phyloP scores from a whole-genome alignment of 768 basidiomycete species.

The Cyathus striatus region DNA sequence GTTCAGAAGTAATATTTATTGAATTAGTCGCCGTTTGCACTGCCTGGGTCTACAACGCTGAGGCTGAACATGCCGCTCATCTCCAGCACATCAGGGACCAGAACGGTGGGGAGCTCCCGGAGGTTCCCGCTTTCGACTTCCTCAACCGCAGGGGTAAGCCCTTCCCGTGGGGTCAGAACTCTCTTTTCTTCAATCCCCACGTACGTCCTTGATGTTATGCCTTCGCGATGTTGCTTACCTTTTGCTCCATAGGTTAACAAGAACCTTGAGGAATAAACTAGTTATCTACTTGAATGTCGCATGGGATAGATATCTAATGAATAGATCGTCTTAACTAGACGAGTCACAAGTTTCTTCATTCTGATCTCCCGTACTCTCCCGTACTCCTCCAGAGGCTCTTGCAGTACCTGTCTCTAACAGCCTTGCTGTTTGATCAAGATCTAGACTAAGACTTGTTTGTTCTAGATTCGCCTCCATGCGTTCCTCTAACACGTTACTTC shows the following conservation, averaged over 20 bases:
- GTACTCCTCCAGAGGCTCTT: too few species aligned
- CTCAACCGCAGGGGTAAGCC: slow-evolving; percentile 74
- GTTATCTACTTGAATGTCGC: too few species aligned
- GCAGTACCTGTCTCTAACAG: too few species aligned
- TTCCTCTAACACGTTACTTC: too few species aligned
- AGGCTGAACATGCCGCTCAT: slow-evolving; percentile 66
- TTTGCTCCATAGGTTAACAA: slow-evolving; percentile 49
- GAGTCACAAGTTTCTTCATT: too few species aligned
- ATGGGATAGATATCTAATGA: too few species aligned
- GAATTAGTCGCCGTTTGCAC: slow-evolving; percentile 40
- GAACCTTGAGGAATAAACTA: slow-evolving; percentile 41
- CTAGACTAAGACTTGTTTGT: too few species aligned
- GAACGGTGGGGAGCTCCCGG: slow-evolving; percentile 68
- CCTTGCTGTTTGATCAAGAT: too few species aligned
- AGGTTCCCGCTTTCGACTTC: slow-evolving; percentile 69
- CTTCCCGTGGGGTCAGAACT: slow-evolving; percentile 84
- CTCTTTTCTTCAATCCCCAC: slow-evolving; percentile 75
- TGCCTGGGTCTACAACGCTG: slow-evolving; percentile 53
- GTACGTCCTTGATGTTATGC: slow-evolving; percentile 33
- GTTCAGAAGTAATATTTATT: not conserved
- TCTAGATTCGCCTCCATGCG: too few species aligned
- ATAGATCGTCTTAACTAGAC: too few species aligned
- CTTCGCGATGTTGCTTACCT: slow-evolving; percentile 3
- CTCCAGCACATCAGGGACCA: slow-evolving; percentile 64
- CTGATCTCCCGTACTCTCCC: too few species aligned